Base-by-base conservation (phyloP, 2,329 filamentous ascomycete genomes). In the Huntiella bhutanensis region DNA sequence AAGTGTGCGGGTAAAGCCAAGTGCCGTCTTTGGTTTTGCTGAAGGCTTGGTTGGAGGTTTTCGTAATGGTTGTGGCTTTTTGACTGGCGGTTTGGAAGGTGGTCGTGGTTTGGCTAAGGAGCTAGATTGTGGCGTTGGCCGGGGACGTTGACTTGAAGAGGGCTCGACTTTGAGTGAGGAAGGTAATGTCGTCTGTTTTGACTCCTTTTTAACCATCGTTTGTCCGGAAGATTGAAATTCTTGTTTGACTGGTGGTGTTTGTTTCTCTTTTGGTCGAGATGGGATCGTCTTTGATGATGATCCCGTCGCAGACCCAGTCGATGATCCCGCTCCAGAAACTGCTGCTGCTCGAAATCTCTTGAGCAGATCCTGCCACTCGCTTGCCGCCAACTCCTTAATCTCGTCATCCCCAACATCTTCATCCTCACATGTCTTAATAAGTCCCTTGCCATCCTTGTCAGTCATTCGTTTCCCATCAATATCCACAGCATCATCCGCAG, bases 341-440 rank as follows among this genome's bases (percentile, higher is more conserved):
- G 46, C 17, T 11, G 34, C n/a, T 16, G 36, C 38, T 28, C 39
- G 34, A 16, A 49, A 46, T 6, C 43, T 37, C 33, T 49, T 49
- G 10, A 49, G 32, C 44, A 91, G 63, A 58, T 92, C 83, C 11
- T 69, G 65, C 54, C 84, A 63, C 59, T 92, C 81, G 28, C 70
- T 49, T 4, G 51, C 49, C 8, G 43, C 51, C 19, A 49, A 17
- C 12, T 37, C 35, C 35, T 65, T 69, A 54, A 75, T 66, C 13
- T 66, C 62, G 46, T 80, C 75, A 34, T 71, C 67, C 2, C 55
- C 55, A 34, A 65, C 46, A 66, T 84, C 80, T 39, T 81, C 79
- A 51, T 49, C 48, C 15, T 78, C 79, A 56, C 84, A 91, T 1
- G 91, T 75, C 54, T 74, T 81, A 51, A 88, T 64, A 67, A 92